Conservation (phyloP, 2,329 filamentous ascomycete species). For the Ophiognomonia clavigignenti-juglandacearum region DNA sequence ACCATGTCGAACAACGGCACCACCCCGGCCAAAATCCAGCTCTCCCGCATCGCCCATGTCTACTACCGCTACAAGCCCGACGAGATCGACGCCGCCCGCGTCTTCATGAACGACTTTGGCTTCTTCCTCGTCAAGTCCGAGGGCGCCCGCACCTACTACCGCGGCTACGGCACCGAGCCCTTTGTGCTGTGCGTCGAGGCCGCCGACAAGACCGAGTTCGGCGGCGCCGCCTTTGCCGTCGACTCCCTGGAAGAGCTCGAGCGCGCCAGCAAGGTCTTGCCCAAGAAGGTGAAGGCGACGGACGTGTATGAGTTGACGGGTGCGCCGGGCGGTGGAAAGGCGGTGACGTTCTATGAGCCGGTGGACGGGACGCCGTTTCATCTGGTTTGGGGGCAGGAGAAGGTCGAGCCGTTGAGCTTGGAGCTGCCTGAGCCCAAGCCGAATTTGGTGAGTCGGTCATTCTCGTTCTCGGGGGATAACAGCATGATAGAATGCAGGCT, state of each 20-base stretch:
- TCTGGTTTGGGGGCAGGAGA: slow-evolving; percentile 49
- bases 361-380: slow-evolving; percentile 55
- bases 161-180: slow-evolving; percentile 56
- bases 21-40: slow-evolving; percentile 27
- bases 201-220: slow-evolving; percentile 44
- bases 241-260: slow-evolving; percentile 51
- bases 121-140: slow-evolving; percentile 34
- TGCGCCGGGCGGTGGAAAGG: slow-evolving; percentile 48
- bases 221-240: slow-evolving; percentile 54
- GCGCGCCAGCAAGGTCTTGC: slow-evolving; percentile 40
- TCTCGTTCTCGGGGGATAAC: no score
- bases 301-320: slow-evolving; percentile 43
- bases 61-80: slow-evolving; percentile 46
- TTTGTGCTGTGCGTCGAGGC: slow-evolving; percentile 52
- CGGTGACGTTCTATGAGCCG: slow-evolving; percentile 45
- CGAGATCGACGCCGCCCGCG: slow-evolving; percentile 34
- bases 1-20: slow-evolving; percentile 18
- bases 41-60: slow-evolving; percentile 38
- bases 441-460: slow-evolving; percentile 38
- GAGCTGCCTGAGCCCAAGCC: slow-evolving; percentile 37
- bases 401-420: slow-evolving; percentile 30
- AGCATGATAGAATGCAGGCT: no score
- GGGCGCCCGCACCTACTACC: slow-evolving; percentile 49
- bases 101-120: slow-evolving; percentile 45
- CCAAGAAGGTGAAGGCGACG: slow-evolving; percentile 41